phyloP scores from a whole-genome alignment of 805 yeast species.

The Cyberlindnera misumaiensis region DNA sequence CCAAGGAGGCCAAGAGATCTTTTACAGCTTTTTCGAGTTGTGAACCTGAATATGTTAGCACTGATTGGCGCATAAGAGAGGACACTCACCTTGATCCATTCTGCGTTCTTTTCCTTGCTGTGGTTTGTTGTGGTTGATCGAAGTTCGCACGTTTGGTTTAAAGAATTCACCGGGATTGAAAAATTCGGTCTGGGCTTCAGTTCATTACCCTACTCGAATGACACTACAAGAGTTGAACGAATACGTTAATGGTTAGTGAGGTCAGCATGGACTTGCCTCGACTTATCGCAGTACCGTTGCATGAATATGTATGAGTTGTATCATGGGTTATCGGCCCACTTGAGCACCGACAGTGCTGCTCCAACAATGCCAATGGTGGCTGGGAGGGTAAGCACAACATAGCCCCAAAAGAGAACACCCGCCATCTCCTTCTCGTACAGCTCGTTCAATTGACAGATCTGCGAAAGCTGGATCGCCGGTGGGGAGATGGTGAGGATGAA shows the following conservation, averaged over 20 bases:
- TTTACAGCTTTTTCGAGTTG: slow-evolving; percentile 18
- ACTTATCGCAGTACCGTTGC: too few relatives aligned
- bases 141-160: too few relatives aligned
- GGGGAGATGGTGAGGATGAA: slow-evolving; percentile 73
- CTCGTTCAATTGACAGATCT: slow-evolving; percentile 71
- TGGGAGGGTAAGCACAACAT: slow-evolving; percentile 68
- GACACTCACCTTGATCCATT: slow-evolving; percentile 2
- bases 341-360: slow-evolving; percentile 44
- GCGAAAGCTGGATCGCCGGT: slow-evolving; percentile 79
- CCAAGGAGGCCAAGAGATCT: slow-evolving; percentile 21
- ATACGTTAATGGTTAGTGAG: too few relatives aligned
- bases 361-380: slow-evolving; percentile 69
- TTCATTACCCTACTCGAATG: too few relatives aligned
- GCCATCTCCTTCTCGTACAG: slow-evolving; percentile 78
- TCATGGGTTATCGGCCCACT: slow-evolving; percentile 25
- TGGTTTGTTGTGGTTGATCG: too few relatives aligned
- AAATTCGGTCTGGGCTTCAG: too few relatives aligned
- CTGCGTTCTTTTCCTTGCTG: too few relatives aligned
- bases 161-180: too few relatives aligned
- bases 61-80: neutral
- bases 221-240: too few relatives aligned
- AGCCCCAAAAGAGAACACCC: slow-evolving; percentile 77
- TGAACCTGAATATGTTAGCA: slow-evolving; percentile 2
- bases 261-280: too few relatives aligned
- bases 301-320: too few relatives aligned